Evolutionary conservation across 2,329 filamentous ascomycete species (phyloP), one percentile per base, ranked within the genome.

Genomic region (Aspergillus fijiensis): DNA sequence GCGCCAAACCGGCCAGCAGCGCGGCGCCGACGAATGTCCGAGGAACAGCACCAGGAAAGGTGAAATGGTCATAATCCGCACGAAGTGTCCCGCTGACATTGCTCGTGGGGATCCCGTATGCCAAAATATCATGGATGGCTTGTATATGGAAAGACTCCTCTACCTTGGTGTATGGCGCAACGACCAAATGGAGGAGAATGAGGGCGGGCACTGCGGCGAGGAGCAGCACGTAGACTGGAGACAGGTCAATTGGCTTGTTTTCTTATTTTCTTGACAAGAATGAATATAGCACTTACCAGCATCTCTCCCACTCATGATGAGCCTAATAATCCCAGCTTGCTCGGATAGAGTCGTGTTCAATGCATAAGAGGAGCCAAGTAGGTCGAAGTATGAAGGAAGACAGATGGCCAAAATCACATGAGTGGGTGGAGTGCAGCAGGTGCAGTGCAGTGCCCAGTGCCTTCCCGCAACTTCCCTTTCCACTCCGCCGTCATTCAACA

Each of bases 101-200:
- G 21, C 77, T 73, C 1, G 80, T 83, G 0, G 91, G 91, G 1
- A 91, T 86, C 25, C 92, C 92, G 73, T 95, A 92, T 42, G 85
- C 84, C 61, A 96, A 76, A 39, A 99, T 89, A 74, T 99, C 95
- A 76, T 98, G 95, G 3, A 88, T 85, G 5, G 95, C 95, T 76
- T 99, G 95, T 60, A 98, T 87, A 75, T 96, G 96, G 84, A 99
- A 98, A 0, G 94, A 98, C 77, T 99, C 95, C 76, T 99, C 95
- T 61, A 99, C 95, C 76, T 99, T 99, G 59, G 93, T 97, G 79
- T 96, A 94, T 0, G 95, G 95, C 11, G 93, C 87, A 25, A 87
- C 74, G 62, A 87, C 71, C 58, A 96, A 85, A 75, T 96, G 91
- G 57, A 89, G 58, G 60, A 90, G 74, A 67, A 91, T 81, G 35